A percentile compares a stretch with the other conserved stretches of the same genome.
phyloP scores from a whole-genome alignment of 257 asterid species.

The Rubia yunnanensis region DNA sequence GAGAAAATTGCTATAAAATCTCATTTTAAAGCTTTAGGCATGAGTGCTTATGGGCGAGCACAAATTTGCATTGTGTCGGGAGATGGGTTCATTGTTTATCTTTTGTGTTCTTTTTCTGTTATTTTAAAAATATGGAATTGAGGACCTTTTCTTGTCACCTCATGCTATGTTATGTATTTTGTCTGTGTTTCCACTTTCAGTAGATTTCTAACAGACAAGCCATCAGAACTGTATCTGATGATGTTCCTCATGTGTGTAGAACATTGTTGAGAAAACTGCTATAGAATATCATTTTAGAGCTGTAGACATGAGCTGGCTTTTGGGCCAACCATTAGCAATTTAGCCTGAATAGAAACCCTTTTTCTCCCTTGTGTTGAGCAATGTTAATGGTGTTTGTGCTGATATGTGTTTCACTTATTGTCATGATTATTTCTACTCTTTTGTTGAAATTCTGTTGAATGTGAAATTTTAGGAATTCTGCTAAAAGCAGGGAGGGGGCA shows the following conservation, averaged over 20 bases:
- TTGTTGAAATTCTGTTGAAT: slow-evolving; percentile 8
- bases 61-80: too few relatives aligned
- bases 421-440: background rate
- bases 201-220: background rate
- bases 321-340: background rate
- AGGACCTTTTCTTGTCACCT: too few relatives aligned
- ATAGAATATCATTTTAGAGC: background rate
- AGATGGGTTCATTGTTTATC: too few relatives aligned
- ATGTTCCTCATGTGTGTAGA: background rate
- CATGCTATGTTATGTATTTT: background rate
- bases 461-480: slow-evolving; percentile 59
- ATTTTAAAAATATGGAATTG: too few relatives aligned
- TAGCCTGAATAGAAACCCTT: background rate
- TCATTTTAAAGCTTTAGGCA: background rate
- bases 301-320: background rate
- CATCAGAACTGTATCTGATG: background rate
- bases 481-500: slow-evolving; percentile 94
- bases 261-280: background rate
- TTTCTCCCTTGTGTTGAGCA: background rate
- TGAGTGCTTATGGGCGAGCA: background rate
- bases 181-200: background rate
- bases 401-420: background rate
- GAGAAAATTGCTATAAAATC: background rate
- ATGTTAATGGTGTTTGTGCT: background rate
- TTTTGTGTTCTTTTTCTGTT: too few relatives aligned